A percentile compares a stretch with the other conserved stretches of the same genome.
These are phyloP conservation scores for Sporisorium iseilematis-ciliati DNA, from an alignment of 1,284 basidiomycete species.

Conservation along the genomic window DNA sequence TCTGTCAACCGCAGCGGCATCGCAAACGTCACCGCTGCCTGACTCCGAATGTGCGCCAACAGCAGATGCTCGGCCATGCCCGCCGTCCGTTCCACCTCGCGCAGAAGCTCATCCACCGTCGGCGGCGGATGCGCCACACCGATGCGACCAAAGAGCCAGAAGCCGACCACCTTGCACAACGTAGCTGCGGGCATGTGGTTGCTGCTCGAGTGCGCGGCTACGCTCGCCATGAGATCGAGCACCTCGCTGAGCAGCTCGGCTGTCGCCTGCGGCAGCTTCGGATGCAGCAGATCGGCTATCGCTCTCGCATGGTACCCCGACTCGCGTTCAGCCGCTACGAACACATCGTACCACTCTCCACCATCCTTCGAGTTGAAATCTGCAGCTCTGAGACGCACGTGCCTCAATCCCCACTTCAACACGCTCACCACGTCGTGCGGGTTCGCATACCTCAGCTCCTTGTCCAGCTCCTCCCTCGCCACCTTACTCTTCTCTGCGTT, in stretches of 20 bases:
- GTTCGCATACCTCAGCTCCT: constrained; percentile 49
- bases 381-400: constrained; percentile 33
- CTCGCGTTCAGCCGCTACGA: constrained; percentile 42
- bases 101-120: constrained; percentile 32
- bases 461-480: constrained; percentile 41
- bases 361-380: constrained; percentile 48
- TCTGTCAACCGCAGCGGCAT: constrained; percentile 58
- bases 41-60: constrained; percentile 55
- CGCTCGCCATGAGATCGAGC: constrained; percentile 54
- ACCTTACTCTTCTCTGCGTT: constrained; percentile 13
- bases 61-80: constrained; percentile 55
- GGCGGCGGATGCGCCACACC: constrained; percentile 51
- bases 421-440: constrained; percentile 57
- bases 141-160: constrained; percentile 58
- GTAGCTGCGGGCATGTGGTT: constrained; percentile 60
- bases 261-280: constrained; percentile 41
- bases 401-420: constrained; percentile 59
- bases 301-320: constrained; percentile 40
- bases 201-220: constrained; percentile 51
- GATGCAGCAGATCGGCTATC: constrained; percentile 48
- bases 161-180: constrained; percentile 50
- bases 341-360: constrained; percentile 52
- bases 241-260: constrained; percentile 40
- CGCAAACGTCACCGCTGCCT: constrained; percentile 47
- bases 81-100: constrained; percentile 17